A percentile compares a stretch with the other conserved stretches of the same genome.
Conservation (phyloP, 345 rosid genomes). For the Gossypium herbaceum region DNA sequence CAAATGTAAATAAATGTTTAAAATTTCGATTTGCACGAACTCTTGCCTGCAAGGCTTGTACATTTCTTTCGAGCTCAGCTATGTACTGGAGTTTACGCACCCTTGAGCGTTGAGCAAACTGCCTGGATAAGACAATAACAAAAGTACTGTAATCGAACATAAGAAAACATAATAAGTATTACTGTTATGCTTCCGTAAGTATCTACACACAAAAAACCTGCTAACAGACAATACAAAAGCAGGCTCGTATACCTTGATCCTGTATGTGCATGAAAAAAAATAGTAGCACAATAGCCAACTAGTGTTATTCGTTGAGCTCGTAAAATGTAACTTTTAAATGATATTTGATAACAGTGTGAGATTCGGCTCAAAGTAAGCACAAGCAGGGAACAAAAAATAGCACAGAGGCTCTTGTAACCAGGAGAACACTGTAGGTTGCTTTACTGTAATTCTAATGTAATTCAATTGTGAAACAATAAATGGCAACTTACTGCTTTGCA, state of each 20-base stretch:
- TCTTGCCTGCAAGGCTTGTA: slow-evolving; percentile 89
- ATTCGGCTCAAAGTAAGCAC: not conserved
- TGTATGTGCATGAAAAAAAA: not conserved
- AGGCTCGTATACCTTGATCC: not conserved
- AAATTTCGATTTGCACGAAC: slow-evolving; percentile 4
- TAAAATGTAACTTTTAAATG: not conserved
- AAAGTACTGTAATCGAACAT: slow-evolving; percentile 17
- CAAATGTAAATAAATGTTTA: not conserved
- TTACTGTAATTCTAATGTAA: too few species aligned
- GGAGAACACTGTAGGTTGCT: too few species aligned
- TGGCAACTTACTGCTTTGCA: slow-evolving; percentile 80
- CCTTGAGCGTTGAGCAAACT: slow-evolving; percentile 96
- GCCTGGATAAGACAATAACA: slow-evolving; percentile 47
- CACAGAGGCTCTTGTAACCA: not conserved
- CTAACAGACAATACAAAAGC: not conserved
- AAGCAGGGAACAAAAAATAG: not conserved
- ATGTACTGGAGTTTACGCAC: slow-evolving; percentile 97
- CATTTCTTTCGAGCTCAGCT: slow-evolving; percentile 96
- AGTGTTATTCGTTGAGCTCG: not conserved
- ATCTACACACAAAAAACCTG: not conserved
- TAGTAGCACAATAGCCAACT: not conserved
- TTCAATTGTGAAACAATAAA: not conserved
- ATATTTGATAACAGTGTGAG: not conserved
- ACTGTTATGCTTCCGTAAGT: not conserved
- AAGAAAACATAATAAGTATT: not conserved